Evolutionary conservation across 352 stramenopile genomes (phyloP), one percentile per base, ranked within the genome.

Genomic region (Blastocystis sp.): DNA sequence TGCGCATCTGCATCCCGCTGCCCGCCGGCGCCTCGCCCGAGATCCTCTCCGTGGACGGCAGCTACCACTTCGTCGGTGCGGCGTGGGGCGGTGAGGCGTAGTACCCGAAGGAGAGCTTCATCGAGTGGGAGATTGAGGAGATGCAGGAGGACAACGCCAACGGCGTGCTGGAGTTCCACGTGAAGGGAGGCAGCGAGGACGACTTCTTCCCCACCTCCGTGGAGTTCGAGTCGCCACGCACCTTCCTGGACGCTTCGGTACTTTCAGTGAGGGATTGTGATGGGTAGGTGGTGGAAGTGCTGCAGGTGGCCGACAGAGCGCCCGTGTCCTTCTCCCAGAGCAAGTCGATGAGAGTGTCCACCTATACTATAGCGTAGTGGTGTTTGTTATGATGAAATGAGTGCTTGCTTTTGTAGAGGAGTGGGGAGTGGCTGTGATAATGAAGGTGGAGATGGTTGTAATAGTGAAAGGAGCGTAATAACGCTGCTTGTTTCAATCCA

Each of bases 131-230:
- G 60, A 38, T 87, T 21, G 60, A 59, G 10, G 63, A 70, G n/a
- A 54, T 87, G 60, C 69, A 11, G 14, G 45, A 45, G 19, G 76
- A 87, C 14, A 87, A 71, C n/a, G 76, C 7, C n/a, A 76, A 38
- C 42, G 76, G 76, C 42, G 42, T 40, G 19, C 38, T 87, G 76
- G 76, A 87, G 60, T 87, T 87, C 45, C 34, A 71, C 38, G 63
- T 87, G 34, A 87, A 70, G 38, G 24, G 40, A 21, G 76, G 76
- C 14, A 45, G 21, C 10, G 52, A 45, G 19, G 76, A 87, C 43
- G 76, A 87, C 42, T 87, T 87, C 76, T 87, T 87, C 76, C 76
- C 76, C 9, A 28, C 63, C 19, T 76, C 76, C 11, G 76, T 87
- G 69, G 69, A 79, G 69, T 79, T 79, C 69, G 69, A 79, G 38